These are phyloP conservation scores for Umbelopsis isabellina DNA, from an alignment of 192 early-diverging fungal genomes.

Conservation along the genomic window DNA sequence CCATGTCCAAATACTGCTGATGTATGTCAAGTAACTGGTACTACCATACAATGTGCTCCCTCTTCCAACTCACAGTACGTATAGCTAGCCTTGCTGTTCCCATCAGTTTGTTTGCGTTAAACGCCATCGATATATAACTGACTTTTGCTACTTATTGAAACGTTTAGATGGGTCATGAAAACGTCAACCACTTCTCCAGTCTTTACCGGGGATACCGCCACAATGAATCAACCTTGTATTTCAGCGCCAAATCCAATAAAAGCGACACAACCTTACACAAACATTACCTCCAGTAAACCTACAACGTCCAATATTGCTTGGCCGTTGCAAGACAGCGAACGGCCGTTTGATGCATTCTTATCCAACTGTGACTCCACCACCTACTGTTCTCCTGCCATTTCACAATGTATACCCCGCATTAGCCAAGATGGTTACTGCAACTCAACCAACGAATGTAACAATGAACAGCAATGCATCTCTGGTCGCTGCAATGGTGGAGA, in stretches of 20 bases:
- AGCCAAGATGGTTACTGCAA: conserved; percentile 1
- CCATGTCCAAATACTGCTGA: not conserved
- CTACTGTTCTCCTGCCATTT: not conserved
- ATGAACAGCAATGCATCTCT: not conserved
- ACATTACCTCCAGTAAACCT: not conserved
- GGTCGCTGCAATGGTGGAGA: not conserved
- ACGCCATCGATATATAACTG: not conserved
- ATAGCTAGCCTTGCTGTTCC: too few relatives aligned
- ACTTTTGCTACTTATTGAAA: not conserved
- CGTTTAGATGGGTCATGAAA: conserved; percentile 11
- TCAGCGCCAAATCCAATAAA: not conserved
- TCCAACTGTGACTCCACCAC: conserved; percentile 18
- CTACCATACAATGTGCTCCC: conserved; percentile 2
- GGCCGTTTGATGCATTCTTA: not conserved
- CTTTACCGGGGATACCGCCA: conserved; percentile 14
- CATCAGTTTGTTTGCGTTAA: too few relatives aligned
- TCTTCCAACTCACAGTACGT: conserved; percentile 4
- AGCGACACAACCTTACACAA: not conserved
- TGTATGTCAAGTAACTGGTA: conserved; percentile 1
- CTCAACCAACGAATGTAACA: not conserved
- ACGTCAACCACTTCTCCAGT: not conserved
- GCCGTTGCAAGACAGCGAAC: not conserved
- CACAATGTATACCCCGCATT: conserved; percentile 13
- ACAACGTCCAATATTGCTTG: conserved; percentile 5
- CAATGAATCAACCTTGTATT: conserved; percentile 2